These are phyloP conservation scores for Mucor lusitanicus DNA, from an alignment of 371 early-diverging fungal species.

Conservation along the genomic window DNA sequence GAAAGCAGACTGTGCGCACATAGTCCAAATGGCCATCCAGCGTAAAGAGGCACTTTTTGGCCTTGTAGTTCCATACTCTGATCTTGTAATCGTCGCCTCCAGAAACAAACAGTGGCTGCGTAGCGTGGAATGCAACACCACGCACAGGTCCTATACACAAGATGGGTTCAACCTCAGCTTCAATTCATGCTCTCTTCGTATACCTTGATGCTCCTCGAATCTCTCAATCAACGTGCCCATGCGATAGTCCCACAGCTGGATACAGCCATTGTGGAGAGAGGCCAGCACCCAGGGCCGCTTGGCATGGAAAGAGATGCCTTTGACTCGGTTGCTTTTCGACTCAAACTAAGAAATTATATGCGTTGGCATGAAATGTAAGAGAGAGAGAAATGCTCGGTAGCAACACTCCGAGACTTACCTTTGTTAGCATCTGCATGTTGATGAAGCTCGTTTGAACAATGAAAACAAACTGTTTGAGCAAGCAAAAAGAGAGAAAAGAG, in stretches of 20 bases:
- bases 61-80: slow-evolving; percentile 99
- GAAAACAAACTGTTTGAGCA: background rate
- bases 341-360: slow-evolving; percentile 77
- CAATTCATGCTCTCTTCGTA: background rate
- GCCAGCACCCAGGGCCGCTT: slow-evolving; percentile 94
- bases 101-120: slow-evolving; percentile 97
- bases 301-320: slow-evolving; percentile 97
- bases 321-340: slow-evolving; percentile 97
- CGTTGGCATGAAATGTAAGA: no score
- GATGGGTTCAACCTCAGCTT: background rate
- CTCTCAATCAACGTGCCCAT: slow-evolving; percentile 75
- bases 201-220: background rate
- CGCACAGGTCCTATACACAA: slow-evolving; percentile 90
- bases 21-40: slow-evolving; percentile 99
- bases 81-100: slow-evolving; percentile 99
- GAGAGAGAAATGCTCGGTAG: no score
- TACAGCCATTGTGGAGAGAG: slow-evolving; percentile 96
- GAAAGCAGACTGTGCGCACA: slow-evolving; percentile 97
- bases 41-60: slow-evolving; percentile 91
- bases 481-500: background rate
- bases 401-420: slow-evolving; percentile 48
- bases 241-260: slow-evolving; percentile 99
- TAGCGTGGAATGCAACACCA: slow-evolving; percentile 96
- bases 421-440: slow-evolving; percentile 82
- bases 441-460: background rate